phyloP scores from a whole-genome alignment of 148 eudicot genomes.

The Camellia japonica region DNA sequence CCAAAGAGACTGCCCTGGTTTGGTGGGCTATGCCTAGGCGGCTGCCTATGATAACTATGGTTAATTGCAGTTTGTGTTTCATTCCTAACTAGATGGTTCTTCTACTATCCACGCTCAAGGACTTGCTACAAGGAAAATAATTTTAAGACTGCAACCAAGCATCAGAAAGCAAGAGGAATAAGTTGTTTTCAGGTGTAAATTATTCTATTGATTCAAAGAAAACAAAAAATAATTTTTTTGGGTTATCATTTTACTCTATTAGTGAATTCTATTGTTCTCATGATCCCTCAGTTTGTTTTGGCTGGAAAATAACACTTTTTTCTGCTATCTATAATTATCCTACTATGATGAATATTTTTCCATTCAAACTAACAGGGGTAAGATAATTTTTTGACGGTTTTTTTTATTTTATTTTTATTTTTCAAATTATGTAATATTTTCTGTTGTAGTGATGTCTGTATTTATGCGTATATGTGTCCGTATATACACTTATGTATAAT shows the following conservation, averaged over 20 bases:
- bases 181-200: neutral
- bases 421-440: neutral
- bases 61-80: no score
- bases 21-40: no score
- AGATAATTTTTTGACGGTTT: neutral
- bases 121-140: neutral
- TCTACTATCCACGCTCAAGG: neutral
- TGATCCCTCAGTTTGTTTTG: neutral
- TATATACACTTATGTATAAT: neutral
- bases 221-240: neutral
- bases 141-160: neutral
- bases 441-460: neutral
- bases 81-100: neutral
- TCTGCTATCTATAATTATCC: neutral
- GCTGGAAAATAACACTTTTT: neutral
- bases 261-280: no score
- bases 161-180: no score
- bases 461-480: neutral
- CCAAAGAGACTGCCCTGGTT: no score
- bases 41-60: no score
- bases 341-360: neutral
- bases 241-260: neutral
- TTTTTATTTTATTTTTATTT: neutral
- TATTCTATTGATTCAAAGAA: neutral
- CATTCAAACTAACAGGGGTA: neutral